Evolutionary conservation across 768 basidiomycete species (phyloP), one percentile per base, ranked within the genome.

Genomic region (Paxillus ammoniavirescens): DNA sequence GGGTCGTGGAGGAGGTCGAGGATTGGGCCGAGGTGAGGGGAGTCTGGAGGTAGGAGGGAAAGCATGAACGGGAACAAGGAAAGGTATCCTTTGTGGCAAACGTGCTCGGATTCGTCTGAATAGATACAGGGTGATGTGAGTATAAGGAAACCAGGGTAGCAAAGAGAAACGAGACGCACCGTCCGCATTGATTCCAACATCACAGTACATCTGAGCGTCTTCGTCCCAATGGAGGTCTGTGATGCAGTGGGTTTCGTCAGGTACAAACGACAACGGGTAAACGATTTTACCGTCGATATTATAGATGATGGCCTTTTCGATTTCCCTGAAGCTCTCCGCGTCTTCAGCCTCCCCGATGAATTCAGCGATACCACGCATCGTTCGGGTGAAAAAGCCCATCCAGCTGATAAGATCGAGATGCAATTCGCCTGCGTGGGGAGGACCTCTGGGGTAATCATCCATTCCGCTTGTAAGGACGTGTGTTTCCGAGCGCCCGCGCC

Each of bases 331-430:
- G 28, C 86, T 86, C n/a, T 73, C 72, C 49, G 79, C 82, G 63
- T 98, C 95, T 31, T 95, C 92, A n/a, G 69, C 74, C 69, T 96
- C 89, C 1, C 89, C 93, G 14, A 96, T 75, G 66, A 89, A 96
- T 54, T 82, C 85, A 0, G 95, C 88, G 53, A 98, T 89, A 44
- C 89, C 89, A 49, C 78, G 81, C 95, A 98, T 98, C 28, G 95
- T 98, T 59, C 88, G 78, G 33, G 91, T 83, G 72, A 98, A 98
- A 77, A 93, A 97, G 4, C 82, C 95, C 86, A 98, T 92, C 95
- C 95, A 98, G 30, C 89, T 88, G 58, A 94, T 91, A 53, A 98
- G 72, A 70, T 98, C 95, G 54, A 98, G 69, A 68, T 98, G 95
- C 44, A 98, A 75, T 73, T 98, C 95, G 46, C 96, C 95, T 2